Evolutionary conservation across 495 filamentous ascomycete genomes (phyloP), one percentile per base, ranked within the genome.

Genomic region (Neurospora africana): DNA sequence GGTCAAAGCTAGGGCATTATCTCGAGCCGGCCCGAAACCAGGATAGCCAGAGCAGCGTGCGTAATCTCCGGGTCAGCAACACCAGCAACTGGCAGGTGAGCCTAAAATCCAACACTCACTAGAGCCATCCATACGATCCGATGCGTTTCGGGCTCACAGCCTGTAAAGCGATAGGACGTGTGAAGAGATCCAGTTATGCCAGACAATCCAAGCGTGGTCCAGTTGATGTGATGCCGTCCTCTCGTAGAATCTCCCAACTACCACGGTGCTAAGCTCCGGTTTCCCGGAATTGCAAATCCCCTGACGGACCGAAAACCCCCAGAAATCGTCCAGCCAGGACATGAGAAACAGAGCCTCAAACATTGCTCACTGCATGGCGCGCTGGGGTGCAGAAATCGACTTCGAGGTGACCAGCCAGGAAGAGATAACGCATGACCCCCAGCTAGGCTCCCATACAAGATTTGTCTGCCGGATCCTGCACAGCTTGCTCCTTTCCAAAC

Each of bases 21-120:
- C 70, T 23, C 65, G 69, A 37, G 65, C 58, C 36, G 40, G 70
- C 69, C 70, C 72, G 69, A 53, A 74, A 73, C 68, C 74, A 79
- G 80, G 79, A 61, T 61, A 77, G 81, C 79, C 80, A 78, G 72
- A 79, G 80, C 78, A 82, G 76, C 74, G 78, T 78, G 80, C 78
- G 69, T 39, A 69, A 43, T 39, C 61, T 61, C 71, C 69, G 27
- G 33, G 44, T 27, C 53, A 75, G 53, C 73, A 38, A 70, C 78
- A 75, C 76, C 77, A 58, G 75, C 75, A 47, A 78, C 78, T 77
- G 74, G 74, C 73, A 71, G 71, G 77, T 72, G 75, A 79, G 74
- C 74, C 69, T 68, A 71, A 33, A 38, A 33, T 74, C 75, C 72
- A 21, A 70, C 74, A 72, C 38, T 41, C 38, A 44, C 72, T 71